A percentile compares a stretch with the other conserved stretches of the same genome.
phyloP scores from a whole-genome alignment of 225 moss, liverwort and hornwort genomes.

The Asterella californica region DNA sequence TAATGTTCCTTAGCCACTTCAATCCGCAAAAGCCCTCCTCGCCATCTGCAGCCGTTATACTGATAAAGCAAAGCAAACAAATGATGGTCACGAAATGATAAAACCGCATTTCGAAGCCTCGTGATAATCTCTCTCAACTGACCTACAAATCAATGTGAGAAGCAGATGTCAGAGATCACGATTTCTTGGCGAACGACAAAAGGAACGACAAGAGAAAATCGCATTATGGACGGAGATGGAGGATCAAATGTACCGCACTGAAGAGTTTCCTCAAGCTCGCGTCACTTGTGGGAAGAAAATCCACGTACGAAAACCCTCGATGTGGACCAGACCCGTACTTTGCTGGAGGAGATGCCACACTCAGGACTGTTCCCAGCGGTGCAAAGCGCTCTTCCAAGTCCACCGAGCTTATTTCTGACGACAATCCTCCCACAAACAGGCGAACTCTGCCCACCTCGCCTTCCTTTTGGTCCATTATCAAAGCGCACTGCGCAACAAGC shows the following conservation, averaged over 20 bases:
- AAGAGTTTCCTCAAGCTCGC: slow-evolving; percentile 75
- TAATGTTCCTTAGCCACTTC: slow-evolving; percentile 84
- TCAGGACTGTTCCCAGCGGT: slow-evolving; percentile 63
- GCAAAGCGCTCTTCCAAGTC: slow-evolving; percentile 78
- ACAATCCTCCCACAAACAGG: slow-evolving; percentile 82
- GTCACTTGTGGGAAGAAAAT: slow-evolving; percentile 73
- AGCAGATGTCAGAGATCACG: not conserved
- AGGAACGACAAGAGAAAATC: not conserved
- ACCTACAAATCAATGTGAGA: not conserved
- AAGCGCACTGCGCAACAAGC: not conserved
- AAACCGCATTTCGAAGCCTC: not conserved
- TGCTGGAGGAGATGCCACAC: slow-evolving; percentile 46
- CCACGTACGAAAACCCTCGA: slow-evolving; percentile 84
- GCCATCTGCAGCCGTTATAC: slow-evolving; percentile 98
- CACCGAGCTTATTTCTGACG: slow-evolving; percentile 42
- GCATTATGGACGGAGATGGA: not conserved
- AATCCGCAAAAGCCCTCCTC: slow-evolving; percentile 73
- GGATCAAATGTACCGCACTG: slow-evolving; percentile 55
- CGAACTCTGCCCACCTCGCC: slow-evolving; percentile 44
- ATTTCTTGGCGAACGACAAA: not conserved
- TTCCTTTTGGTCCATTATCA: slow-evolving; percentile 6
- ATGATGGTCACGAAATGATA: not conserved
- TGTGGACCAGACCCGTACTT: slow-evolving; percentile 54
- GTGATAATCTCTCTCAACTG: not conserved
- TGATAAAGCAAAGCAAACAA: slow-evolving; percentile 14